Conservation (phyloP, 83 land plant genomes). For the Diphasiastrum complanatum region DNA sequence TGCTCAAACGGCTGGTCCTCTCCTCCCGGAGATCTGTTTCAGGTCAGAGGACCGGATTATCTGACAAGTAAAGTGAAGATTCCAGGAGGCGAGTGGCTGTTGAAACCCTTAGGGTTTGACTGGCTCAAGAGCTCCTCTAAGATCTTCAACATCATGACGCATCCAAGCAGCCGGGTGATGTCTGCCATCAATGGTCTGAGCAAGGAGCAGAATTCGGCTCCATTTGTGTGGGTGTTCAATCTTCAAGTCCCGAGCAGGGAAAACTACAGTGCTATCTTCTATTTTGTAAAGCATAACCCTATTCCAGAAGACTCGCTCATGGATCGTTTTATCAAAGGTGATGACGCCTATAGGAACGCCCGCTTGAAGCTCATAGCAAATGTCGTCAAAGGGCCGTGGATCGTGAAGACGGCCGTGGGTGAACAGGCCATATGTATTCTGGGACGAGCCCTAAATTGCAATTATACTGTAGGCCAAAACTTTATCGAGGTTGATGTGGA, state of each 20-base stretch:
- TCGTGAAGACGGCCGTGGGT: constrained; percentile 85
- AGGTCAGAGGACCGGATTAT: constrained; percentile 80
- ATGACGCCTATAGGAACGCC: constrained; percentile 64
- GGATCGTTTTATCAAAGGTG: constrained; percentile 67
- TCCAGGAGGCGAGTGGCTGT: constrained; percentile 60
- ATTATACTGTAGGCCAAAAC: constrained; percentile 36
- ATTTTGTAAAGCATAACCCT: constrained; percentile 50
- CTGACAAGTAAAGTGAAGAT: constrained; percentile 55
- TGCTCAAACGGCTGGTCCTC: constrained; percentile 71
- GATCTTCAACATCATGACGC: constrained; percentile 44
- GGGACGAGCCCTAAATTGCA: constrained; percentile 73
- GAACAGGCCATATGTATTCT: constrained; percentile 91
- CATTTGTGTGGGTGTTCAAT: constrained; percentile 87
- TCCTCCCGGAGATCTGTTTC: constrained; percentile 65
- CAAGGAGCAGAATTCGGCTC: constrained; percentile 12
- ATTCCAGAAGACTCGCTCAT: constrained; percentile 59
- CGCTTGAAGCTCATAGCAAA: constrained; percentile 88
- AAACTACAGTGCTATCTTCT: constrained; percentile 59
- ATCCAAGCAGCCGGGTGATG: constrained; percentile 58
- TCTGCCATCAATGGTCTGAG: constrained; percentile 39
- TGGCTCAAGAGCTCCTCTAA: constrained; percentile 69
- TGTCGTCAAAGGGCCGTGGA: constrained; percentile 95
- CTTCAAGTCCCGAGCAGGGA: constrained; percentile 76
- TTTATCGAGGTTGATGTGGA: constrained; percentile 81
- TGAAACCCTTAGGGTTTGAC: constrained; percentile 82